These are phyloP conservation scores for Penicillium crustosum DNA, from an alignment of 2,329 filamentous ascomycete species.

Conservation along the genomic window DNA sequence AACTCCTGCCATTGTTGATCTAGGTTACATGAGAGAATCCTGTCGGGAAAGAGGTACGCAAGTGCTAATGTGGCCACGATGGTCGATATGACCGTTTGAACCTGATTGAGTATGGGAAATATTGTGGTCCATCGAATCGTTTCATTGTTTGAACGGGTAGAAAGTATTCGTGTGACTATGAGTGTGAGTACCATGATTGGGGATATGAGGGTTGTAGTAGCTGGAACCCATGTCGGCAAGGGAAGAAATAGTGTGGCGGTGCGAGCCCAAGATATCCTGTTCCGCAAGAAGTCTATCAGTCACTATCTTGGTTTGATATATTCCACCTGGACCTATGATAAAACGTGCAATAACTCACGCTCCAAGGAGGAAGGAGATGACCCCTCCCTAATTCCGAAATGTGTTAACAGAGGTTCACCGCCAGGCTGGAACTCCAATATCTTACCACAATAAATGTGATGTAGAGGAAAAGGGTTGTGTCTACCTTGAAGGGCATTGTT, in stretches of 20 bases:
- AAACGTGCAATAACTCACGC: slow-evolving; percentile 15
- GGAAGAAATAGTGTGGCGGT: slow-evolving; percentile 26
- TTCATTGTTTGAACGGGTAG: neutral
- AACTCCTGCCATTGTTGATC: slow-evolving; percentile 34
- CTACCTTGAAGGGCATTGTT: slow-evolving; percentile 1
- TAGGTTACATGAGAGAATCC: slow-evolving; percentile 29
- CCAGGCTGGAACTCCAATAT: neutral
- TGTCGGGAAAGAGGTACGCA: slow-evolving; percentile 30
- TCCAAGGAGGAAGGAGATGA: slow-evolving; percentile 18
- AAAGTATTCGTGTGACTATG: slow-evolving; percentile 4
- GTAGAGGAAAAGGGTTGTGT: neutral
- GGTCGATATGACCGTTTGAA: slow-evolving; percentile 29
- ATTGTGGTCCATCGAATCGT: slow-evolving; percentile 3
- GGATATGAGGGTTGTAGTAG: slow-evolving; percentile 24
- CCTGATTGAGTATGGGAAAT: slow-evolving; percentile 14
- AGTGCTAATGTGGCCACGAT: slow-evolving; percentile 32
- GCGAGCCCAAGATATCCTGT: slow-evolving; percentile 31
- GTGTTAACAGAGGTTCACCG: neutral
- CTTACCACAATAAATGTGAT: slow-evolving; percentile 6
- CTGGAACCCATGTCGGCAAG: slow-evolving; percentile 27
- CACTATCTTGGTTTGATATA: neutral
- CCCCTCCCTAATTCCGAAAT: neutral
- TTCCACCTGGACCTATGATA: neutral
- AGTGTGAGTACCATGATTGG: slow-evolving; percentile 12
- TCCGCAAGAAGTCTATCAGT: slow-evolving; percentile 1